Conservation (phyloP, 2,329 filamentous ascomycete genomes). For the Zarea fungicola region DNA sequence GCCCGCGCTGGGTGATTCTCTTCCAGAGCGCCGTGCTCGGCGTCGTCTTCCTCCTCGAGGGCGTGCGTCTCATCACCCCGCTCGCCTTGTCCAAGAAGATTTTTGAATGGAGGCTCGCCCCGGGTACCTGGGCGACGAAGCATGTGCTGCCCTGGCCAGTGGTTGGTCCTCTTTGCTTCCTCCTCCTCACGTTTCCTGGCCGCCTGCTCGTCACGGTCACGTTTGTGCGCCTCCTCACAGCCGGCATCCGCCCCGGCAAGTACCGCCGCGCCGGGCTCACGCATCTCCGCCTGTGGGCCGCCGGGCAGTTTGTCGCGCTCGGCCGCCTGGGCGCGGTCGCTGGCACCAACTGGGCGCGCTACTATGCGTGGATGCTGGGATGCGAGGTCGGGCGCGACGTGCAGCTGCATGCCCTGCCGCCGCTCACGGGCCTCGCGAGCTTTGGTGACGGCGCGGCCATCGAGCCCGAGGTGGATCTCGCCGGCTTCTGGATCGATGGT, state of each 20-base stretch:
- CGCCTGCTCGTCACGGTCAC: conserved; percentile 16
- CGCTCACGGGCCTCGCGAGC: conserved; percentile 16
- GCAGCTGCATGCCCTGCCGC: conserved; percentile 18
- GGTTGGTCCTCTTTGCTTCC: conserved; percentile 13
- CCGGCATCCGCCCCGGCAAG: conserved; percentile 16
- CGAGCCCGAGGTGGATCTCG: conserved; percentile 19
- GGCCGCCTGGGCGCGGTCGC: conserved; percentile 11
- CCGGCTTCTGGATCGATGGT: conserved; percentile 21
- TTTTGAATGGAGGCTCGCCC: conserved; percentile 8
- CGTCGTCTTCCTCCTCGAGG: conserved; percentile 13
- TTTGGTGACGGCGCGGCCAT: conserved; percentile 18
- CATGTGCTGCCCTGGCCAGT: conserved; percentile 15
- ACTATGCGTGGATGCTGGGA: conserved; percentile 18
- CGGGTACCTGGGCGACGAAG: conserved; percentile 13
- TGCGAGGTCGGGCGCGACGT: conserved; percentile 17
- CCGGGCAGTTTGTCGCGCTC: conserved; percentile 15
- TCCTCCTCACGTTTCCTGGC: conserved; percentile 16
- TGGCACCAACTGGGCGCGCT: conserved; percentile 17
- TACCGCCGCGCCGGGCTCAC: conserved; percentile 17
- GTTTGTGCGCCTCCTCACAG: conserved; percentile 11
- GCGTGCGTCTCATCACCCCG: conserved; percentile 13
- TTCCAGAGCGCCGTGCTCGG: conserved; percentile 16
- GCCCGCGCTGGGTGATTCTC: conserved; percentile 17
- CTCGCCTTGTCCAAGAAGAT: conserved; percentile 14
- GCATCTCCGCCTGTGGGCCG: conserved; percentile 18